A percentile compares a stretch with the other conserved stretches of the same genome.
phyloP scores from a whole-genome alignment of 108 stramenopile genomes.

The Skeletonema tropicum region DNA sequence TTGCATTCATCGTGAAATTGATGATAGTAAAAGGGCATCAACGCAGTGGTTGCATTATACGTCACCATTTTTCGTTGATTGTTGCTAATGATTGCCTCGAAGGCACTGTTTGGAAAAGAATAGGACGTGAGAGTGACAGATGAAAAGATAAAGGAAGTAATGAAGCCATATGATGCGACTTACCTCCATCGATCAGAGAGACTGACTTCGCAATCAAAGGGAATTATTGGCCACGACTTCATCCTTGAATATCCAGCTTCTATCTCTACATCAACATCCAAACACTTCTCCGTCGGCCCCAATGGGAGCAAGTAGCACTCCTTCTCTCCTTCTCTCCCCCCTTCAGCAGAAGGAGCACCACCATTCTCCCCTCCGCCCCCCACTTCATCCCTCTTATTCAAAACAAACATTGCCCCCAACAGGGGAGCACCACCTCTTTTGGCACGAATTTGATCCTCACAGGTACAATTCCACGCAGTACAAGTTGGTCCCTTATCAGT shows the following conservation, averaged over 20 bases:
- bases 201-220: slow-evolving; percentile 43
- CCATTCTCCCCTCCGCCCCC: slow-evolving; percentile 3
- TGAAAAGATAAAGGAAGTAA: no score
- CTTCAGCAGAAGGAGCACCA: not conserved
- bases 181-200: slow-evolving; percentile 36
- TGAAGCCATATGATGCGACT: not conserved
- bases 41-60: slow-evolving; percentile 45
- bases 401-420: slow-evolving; percentile 57
- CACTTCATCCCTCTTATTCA: slow-evolving; percentile 7
- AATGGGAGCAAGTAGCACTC: slow-evolving; percentile 44
- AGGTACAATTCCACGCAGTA: slow-evolving; percentile 52
- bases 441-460: slow-evolving; percentile 51
- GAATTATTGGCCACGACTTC: slow-evolving; percentile 32
- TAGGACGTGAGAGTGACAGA: not conserved
- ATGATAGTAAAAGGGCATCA: slow-evolving; percentile 48
- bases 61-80: slow-evolving; percentile 35
- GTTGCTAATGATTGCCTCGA: slow-evolving; percentile 37
- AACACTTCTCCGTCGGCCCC: slow-evolving; percentile 24
- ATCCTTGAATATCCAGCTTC: slow-evolving; percentile 18
- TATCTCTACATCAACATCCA: not conserved
- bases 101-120: slow-evolving; percentile 8
- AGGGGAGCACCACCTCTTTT: slow-evolving; percentile 30
- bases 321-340: not conserved
- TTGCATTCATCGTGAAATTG: slow-evolving; percentile 28
- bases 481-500: slow-evolving; percentile 42